Percentiles rank a stretch among this genome's conserved stretches.
Conservation (phyloP, 2,329 filamentous ascomycete species). For the Paracamarosporium sp. region DNA sequence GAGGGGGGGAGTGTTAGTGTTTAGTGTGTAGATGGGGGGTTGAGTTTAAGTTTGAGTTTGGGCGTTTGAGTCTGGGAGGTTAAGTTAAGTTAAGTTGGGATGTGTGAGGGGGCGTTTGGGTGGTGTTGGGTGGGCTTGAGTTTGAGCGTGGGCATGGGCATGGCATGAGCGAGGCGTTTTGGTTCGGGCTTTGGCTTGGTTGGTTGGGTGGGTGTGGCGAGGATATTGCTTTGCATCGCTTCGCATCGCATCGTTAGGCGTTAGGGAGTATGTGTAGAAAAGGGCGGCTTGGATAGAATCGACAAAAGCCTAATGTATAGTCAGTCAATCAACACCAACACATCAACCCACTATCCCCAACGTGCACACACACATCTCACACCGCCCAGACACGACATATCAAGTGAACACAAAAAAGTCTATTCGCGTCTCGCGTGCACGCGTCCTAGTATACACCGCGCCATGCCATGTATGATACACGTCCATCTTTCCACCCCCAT, state of each 20-base stretch:
- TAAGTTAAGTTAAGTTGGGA: no score
- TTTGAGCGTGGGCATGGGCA: background rate
- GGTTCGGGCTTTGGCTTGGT: no score
- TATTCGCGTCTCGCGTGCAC: conserved; percentile 34
- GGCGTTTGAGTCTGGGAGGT: background rate
- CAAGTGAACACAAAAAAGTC: conserved; percentile 29
- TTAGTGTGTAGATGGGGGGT: no score
- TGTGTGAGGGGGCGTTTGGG: background rate
- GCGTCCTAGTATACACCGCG: conserved; percentile 38
- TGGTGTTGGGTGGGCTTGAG: no score
- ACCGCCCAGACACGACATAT: background rate
- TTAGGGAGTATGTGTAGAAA: background rate
- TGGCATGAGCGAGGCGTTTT: no score
- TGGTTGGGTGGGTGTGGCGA: no score
- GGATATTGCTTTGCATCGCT: no score
- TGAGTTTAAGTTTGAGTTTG: background rate
- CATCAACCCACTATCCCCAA: no score
- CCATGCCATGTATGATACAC: conserved; percentile 29
- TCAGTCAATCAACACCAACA: background rate
- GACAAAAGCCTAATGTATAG: background rate
- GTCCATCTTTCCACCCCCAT: no score
- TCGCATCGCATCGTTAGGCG: background rate
- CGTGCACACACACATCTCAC: no score
- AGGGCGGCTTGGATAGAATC: background rate
- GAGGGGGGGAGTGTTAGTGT: conserved; percentile 26